Evolutionary conservation across 208 protist species (phyloP).

Genomic region (Leishmania aethiopica): DNA sequence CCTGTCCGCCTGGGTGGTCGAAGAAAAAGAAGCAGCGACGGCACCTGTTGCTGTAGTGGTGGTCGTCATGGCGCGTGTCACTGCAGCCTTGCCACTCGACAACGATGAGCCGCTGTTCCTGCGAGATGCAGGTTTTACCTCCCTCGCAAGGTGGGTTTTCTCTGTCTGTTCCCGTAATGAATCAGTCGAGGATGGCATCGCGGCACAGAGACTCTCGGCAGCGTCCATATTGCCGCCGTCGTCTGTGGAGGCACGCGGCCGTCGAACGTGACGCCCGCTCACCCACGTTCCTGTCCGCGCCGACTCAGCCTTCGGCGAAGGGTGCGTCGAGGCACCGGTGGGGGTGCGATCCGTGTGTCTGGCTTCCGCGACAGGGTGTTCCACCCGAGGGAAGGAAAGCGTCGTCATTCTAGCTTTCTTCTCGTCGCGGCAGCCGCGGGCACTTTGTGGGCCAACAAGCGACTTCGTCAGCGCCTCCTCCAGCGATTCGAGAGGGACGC

Average conservation of each 20-base stretch:
- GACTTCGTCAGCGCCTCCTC: slow-evolving; percentile 7
- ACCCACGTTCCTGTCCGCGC: slow-evolving; percentile 5
- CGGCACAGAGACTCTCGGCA: not conserved
- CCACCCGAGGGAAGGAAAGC: too few relatives aligned
- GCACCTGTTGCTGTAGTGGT: not conserved
- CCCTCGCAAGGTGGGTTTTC: not conserved
- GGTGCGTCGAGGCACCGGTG: not conserved
- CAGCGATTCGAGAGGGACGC: slow-evolving; percentile 12
- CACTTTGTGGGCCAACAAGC: not conserved
- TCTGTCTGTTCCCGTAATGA: not conserved
- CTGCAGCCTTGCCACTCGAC: not conserved
- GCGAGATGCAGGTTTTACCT: not conserved
- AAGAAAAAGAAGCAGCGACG: not conserved
- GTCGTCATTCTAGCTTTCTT: not conserved
- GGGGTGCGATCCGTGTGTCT: not conserved
- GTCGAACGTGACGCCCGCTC: slow-evolving; percentile 9
- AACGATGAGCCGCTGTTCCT: not conserved
- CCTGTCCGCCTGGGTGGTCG: not conserved
- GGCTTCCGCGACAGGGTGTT: not conserved
- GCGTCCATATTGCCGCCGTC: not conserved
- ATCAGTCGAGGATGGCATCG: not conserved
- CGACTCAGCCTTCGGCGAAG: slow-evolving; percentile 12
- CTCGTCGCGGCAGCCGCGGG: not conserved
- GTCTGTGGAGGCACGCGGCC: not conserved
- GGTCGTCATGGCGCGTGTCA: not conserved